Evolutionary conservation across 2,329 filamentous ascomycete species (phyloP).

Genomic region (Sphaerulina populicola): DNA sequence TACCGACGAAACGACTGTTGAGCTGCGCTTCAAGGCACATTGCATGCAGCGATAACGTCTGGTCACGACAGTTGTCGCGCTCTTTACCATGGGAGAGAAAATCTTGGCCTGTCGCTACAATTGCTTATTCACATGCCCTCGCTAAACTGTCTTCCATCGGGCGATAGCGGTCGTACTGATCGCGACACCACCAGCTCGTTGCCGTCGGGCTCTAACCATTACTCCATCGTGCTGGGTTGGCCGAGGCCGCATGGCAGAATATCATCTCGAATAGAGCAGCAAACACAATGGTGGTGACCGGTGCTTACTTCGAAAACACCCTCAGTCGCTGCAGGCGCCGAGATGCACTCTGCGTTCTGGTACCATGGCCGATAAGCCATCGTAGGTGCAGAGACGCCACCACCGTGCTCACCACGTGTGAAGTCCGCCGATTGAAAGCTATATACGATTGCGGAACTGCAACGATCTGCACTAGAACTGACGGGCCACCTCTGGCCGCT

Average conservation of each 20-base stretch:
- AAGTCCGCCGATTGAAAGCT: neutral
- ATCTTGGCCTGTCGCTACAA: neutral
- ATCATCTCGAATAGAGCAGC: neutral
- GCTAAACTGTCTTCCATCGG: neutral
- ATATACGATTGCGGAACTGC: neutral
- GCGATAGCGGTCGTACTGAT: neutral
- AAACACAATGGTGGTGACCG: neutral
- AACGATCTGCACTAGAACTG: neutral
- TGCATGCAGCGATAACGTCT: too few relatives aligned
- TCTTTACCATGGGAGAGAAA: too few relatives aligned
- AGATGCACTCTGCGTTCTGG: neutral
- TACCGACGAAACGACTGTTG: neutral
- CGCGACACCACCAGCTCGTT: neutral
- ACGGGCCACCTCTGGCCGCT: neutral
- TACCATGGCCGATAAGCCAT: neutral
- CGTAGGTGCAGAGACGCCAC: too few relatives aligned
- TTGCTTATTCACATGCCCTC: neutral
- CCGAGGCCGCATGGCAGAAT: neutral
- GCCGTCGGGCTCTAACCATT: neutral
- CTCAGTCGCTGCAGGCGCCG: neutral
- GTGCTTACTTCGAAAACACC: too few relatives aligned
- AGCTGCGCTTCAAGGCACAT: too few relatives aligned
- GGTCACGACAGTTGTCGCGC: too few relatives aligned
- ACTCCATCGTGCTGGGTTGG: neutral
- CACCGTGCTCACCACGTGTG: neutral